Conservation (phyloP, 208 protist genomes). For the Leishmania tarentolae region DNA sequence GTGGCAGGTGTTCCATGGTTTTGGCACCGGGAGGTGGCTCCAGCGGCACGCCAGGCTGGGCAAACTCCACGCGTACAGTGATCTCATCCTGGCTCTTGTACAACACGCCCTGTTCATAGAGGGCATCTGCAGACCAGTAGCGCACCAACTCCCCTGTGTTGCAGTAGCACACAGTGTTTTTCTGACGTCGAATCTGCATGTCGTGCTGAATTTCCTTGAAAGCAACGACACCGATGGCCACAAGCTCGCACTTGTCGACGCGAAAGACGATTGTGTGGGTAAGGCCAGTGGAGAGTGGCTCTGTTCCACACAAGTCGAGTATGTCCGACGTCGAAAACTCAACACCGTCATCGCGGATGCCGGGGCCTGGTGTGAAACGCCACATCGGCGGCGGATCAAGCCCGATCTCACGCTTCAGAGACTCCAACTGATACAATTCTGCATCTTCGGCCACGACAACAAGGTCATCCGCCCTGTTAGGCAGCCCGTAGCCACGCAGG, state of each 20-base stretch:
- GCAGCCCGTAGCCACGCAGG: conserved; percentile 83
- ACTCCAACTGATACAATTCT: conserved; percentile 56
- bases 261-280: conserved; percentile 63
- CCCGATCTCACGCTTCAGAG: conserved; percentile 58
- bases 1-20: conserved; percentile 9
- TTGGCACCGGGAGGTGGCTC: conserved; percentile 9
- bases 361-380: conserved; percentile 77
- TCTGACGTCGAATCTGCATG: conserved; percentile 54
- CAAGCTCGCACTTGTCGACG: conserved; percentile 78
- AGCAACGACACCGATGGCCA: conserved; percentile 73
- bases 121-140: conserved; percentile 36
- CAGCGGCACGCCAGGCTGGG: conserved; percentile 32
- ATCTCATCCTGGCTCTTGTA: conserved; percentile 69
- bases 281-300: conserved; percentile 53
- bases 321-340: conserved; percentile 79
- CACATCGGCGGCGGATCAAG: conserved; percentile 50
- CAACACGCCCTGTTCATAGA: conserved; percentile 44
- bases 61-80: conserved; percentile 55
- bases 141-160: conserved; percentile 80
- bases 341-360: conserved; percentile 56
- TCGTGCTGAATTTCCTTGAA: conserved; percentile 45
- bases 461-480: conserved; percentile 58
- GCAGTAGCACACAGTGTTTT: conserved; percentile 70
- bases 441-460: conserved; percentile 82
- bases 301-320: conserved; percentile 70